Evolutionary conservation across 257 asterid genomes (phyloP).

Genomic region (Salvia miltiorrhiza): DNA sequence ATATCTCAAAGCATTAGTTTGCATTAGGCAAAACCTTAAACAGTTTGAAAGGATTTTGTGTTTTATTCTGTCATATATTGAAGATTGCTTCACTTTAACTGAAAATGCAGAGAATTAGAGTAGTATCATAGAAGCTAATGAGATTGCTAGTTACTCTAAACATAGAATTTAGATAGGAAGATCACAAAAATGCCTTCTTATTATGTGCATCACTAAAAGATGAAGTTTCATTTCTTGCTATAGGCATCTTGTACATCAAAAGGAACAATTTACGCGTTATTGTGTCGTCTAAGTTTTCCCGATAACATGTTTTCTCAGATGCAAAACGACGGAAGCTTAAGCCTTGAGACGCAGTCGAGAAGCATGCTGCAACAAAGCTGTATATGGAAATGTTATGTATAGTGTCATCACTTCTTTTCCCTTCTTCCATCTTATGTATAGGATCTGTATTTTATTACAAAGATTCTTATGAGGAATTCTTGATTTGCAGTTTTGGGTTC

Average conservation of each 20-base stretch:
- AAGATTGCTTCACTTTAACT: no score
- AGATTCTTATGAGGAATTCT: background rate
- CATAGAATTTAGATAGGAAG: background rate
- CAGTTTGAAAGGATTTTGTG: no score
- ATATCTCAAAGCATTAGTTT: no score
- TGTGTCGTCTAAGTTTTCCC: background rate
- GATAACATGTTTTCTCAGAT: constrained; percentile 16
- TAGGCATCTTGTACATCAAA: background rate
- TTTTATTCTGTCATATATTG: no score
- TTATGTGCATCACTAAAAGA: background rate
- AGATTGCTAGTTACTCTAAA: background rate
- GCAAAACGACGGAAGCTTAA: constrained; percentile 7
- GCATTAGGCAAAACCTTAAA: no score
- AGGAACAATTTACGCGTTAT: background rate
- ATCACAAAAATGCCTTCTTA: background rate
- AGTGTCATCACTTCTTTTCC: constrained; percentile 15
- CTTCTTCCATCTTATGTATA: background rate
- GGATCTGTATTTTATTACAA: background rate
- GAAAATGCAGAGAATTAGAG: background rate
- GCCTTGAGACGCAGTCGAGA: constrained; percentile 5
- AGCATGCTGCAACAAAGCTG: constrained; percentile 5
- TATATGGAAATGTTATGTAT: constrained; percentile 23
- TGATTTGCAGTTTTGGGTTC: background rate
- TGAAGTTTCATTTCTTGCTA: background rate
- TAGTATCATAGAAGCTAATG: background rate